Conservation (phyloP, 2,329 filamentous ascomycete species). For the Paradendryphiella salina region DNA sequence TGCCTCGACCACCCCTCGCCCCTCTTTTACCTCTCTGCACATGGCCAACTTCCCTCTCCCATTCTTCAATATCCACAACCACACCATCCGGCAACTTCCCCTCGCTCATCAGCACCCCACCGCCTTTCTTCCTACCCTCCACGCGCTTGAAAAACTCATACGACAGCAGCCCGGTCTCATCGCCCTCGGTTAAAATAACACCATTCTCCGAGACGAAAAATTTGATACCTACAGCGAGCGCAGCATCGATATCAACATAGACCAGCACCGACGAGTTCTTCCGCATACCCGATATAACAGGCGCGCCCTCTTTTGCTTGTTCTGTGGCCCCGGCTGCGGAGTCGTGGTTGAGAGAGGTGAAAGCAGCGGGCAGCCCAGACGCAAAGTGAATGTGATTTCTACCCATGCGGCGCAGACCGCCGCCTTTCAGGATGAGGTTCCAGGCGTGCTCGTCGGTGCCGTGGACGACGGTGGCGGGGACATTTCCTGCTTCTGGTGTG, state of each 20-base stretch:
- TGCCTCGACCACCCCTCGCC: conserved; percentile 28
- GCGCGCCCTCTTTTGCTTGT: conserved; percentile 32
- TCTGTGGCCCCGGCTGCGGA: conserved; percentile 21
- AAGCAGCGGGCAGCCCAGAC: conserved; percentile 64
- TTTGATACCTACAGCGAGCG: conserved; percentile 62
- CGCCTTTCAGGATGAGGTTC: conserved; percentile 71
- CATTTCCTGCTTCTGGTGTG: conserved; percentile 54
- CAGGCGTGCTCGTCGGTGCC: conserved; percentile 87
- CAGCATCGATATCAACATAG: conserved; percentile 71
- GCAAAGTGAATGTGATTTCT: conserved; percentile 91
- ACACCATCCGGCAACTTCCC: conserved; percentile 59
- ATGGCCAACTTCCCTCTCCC: conserved; percentile 40
- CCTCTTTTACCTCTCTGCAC: conserved; percentile 28
- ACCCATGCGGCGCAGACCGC: conserved; percentile 79
- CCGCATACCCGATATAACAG: conserved; percentile 80
- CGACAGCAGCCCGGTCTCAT: conserved; percentile 50
- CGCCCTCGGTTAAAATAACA: conserved; percentile 52
- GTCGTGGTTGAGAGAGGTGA: conserved; percentile 29
- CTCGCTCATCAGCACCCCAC: conserved; percentile 70
- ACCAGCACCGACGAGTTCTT: conserved; percentile 64
- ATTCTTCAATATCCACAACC: conserved; percentile 43
- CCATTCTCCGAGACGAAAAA: conserved; percentile 69
- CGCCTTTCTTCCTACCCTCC: conserved; percentile 61
- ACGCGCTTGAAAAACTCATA: conserved; percentile 70
- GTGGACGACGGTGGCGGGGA: conserved; percentile 75